Evolutionary conservation across 2,329 filamentous ascomycete genomes (phyloP).

Genomic region (Fusarium sp.): DNA sequence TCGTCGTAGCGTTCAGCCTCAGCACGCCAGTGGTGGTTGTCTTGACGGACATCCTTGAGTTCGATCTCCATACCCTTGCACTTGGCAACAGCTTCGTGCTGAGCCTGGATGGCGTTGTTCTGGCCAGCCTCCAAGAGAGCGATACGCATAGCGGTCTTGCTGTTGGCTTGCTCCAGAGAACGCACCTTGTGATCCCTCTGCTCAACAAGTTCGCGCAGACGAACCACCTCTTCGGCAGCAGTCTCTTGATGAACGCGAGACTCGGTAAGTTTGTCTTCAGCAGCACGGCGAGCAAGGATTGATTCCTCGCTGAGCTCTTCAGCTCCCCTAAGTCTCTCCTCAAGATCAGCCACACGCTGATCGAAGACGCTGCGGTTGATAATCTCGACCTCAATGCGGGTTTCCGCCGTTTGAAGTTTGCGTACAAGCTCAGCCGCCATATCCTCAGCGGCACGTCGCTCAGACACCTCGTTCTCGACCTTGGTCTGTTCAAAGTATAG

Average conservation of each 20-base stretch:
- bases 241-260: conserved; percentile 76
- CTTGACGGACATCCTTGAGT: conserved; percentile 66
- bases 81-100: conserved; percentile 67
- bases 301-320: conserved; percentile 75
- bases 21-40: conserved; percentile 70
- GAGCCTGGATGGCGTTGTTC: conserved; percentile 64
- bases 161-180: conserved; percentile 66
- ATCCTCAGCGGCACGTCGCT: conserved; percentile 66
- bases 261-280: conserved; percentile 79
- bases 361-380: conserved; percentile 70
- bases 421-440: conserved; percentile 64
- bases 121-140: conserved; percentile 77
- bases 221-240: conserved; percentile 78
- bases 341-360: conserved; percentile 75
- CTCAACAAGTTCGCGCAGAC: conserved; percentile 74
- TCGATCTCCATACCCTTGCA: conserved; percentile 66
- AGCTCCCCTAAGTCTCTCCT: conserved; percentile 73
- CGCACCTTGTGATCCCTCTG: conserved; percentile 77
- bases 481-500: conserved; percentile 62
- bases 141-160: conserved; percentile 70
- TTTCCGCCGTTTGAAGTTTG: conserved; percentile 68
- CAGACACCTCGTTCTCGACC: conserved; percentile 61
- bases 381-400: conserved; percentile 70
- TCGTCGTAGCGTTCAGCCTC: conserved; percentile 72
- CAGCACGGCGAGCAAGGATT: conserved; percentile 70